Evolutionary conservation across 345 rosid species (phyloP).

Genomic region (Firmiana major): DNA sequence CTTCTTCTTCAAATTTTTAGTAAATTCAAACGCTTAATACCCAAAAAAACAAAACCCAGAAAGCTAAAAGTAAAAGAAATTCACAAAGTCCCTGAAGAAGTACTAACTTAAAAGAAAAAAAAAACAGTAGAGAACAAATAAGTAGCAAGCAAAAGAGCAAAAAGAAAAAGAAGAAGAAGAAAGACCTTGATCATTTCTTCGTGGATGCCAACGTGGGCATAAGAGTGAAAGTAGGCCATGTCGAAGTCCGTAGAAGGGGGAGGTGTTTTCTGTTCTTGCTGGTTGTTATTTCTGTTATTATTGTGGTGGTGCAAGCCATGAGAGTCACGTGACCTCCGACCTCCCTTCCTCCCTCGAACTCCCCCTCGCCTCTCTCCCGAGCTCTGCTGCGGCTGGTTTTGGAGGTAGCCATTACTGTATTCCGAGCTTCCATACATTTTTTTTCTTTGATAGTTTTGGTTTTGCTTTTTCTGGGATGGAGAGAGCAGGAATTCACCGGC

Average conservation of each 20-base stretch:
- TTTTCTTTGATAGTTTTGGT: neutral
- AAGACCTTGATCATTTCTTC: constrained; percentile 94
- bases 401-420: constrained; percentile 54
- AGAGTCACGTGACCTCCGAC: constrained; percentile 39
- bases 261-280: constrained; percentile 35
- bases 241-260: constrained; percentile 83
- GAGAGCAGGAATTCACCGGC: neutral
- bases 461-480: neutral
- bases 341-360: constrained; percentile 18
- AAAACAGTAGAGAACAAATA: neutral
- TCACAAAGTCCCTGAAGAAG: neutral
- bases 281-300: constrained; percentile 11
- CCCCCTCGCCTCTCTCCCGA: constrained; percentile 23
- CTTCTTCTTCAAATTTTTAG: too few species aligned
- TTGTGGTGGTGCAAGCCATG: constrained; percentile 25
- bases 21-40: neutral
- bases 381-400: constrained; percentile 28
- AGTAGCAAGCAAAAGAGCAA: neutral
- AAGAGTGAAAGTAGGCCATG: constrained; percentile 77
- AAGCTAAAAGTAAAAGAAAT: constrained; percentile 1
- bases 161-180: neutral
- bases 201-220: constrained; percentile 92
- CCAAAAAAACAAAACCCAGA: neutral
- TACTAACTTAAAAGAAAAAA: neutral
- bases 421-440: constrained; percentile 46